Evolutionary conservation across 2,329 filamentous ascomycete genomes (phyloP), one percentile per base, ranked within the genome.

Genomic region (Claviceps capensis): DNA sequence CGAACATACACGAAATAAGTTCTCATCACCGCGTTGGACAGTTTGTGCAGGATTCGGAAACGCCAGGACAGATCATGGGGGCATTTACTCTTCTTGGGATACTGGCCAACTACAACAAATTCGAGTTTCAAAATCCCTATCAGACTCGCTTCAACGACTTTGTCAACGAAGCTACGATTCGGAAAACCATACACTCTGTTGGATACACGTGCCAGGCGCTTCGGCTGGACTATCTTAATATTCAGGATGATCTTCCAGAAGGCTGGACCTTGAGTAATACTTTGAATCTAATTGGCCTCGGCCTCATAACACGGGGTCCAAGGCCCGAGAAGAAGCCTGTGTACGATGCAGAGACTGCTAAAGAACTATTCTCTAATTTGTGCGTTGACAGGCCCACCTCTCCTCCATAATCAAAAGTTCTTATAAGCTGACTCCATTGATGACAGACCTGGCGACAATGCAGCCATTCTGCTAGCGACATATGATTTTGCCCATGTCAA

Each of bases 91-190:
- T 97, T 9, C 75, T 96, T 19, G 91, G 91, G 13, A 75, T 97
- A 4, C 73, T 98, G 50, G 86, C 88, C 57, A 98, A 97, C 69
- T 97, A 97, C 76, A 97, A 98, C 77, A 98, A 97, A 67, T 98
- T 98, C 63, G 93, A 98, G 67, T 91, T 94, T 53, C 90, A 95
- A 65, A 98, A 98, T 60, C 91, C 91, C 0, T 98, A 98, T 61
- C 85, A 93, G 61, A 73, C 94, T 56, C 86, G 91, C 30, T 77
- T 98, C 16, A 89, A 91, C 60, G 90, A 97, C 66, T 97, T 97
- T 67, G 88, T 96, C 61, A 95, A 98, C 63, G 90, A 97, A 63
- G 73, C 77, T 0, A 85, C 86, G 2, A 96, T 97, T 60, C 79
- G 84, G 54, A 88, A 87, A 62, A 86, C 95, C 56, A 81, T 95